Evolutionary conservation across 2,329 filamentous ascomycete genomes (phyloP), one percentile per base, ranked within the genome.

Genomic region (Aspergillus terreus): DNA sequence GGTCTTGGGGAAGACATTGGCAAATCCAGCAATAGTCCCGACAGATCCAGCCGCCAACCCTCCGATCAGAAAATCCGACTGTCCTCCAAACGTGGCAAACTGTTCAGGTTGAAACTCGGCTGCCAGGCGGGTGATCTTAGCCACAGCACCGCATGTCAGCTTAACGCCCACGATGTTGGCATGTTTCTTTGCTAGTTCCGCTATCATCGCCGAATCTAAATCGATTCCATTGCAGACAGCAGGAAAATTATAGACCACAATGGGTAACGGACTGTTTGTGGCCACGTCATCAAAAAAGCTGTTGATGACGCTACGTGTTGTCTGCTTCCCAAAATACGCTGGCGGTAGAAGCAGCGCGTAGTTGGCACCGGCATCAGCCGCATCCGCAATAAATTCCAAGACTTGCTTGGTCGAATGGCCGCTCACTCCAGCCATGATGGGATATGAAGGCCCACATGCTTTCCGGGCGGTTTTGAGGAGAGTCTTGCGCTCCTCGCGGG

Each of bases 1-100:
- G 0, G 80, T 76, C 61, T 77, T 78, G 0, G 80, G 80, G 47
- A 81, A 81, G 4, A 82, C 71, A 55, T 83, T 83, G 23, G 76
- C 79, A 61, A 84, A 83, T 1, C 77, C 80, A 2, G 79, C 76
- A 46, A 84, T 80, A 54, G 78, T 82, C 0, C 81, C 81, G 0
- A 77, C 75, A 15, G 73, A 75, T 1, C 82, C 81, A 3, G 76
- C 74, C 1, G 75, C 74, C 11, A 84, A 58, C 0, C 79, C 80
- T 2, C 76, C 79, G 17, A 83, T 70, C 49, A 90, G 65, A 65
- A 87, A 90, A 62, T 90, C 87, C 1, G 82, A 83, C 71, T 90
- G 86, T 1, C 88, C 88, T 1, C 85, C 86, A 61, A 83, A 90
- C 0, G 83, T 81, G 1, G 85, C 81, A 63, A 91, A 91, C 10